Base-by-base conservation (phyloP, 2,329 filamentous ascomycete species). In the Aspergillus japonicus region DNA sequence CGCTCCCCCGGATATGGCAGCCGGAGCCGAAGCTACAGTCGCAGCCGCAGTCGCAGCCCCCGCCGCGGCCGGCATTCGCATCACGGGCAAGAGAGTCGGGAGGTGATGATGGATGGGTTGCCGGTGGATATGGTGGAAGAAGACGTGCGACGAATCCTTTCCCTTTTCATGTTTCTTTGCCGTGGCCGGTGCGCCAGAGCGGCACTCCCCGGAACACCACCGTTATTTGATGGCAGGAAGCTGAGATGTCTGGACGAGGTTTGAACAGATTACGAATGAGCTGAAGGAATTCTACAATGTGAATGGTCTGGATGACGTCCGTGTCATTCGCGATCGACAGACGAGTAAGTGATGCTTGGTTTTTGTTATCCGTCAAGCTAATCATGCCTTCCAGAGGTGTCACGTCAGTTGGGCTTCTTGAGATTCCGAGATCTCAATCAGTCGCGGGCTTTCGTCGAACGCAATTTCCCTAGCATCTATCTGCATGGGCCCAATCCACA, bases 321-420 rank as follows among this genome's bases (percentile, higher is more conserved):
- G 83, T 19, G 76, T 86, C 54, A 86, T 86, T 65, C 82, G 83
- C 60, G 83, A 86, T 65, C 80, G 83, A 58, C 81, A 83, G 61
- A 85, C 83, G 21, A 84, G 84, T 85, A 74, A 63, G 74, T 69
- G 31, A 35, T 16, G 19, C 35, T 24, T 12, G 12, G 16, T 31
- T 16, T 19, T 5, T 19, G 6, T 26, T 58, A 48, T 42, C 60
- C 54, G 56, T 19, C 11, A 19, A 56, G 57, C 57, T 67, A 56
- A 63, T 51, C 49, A 8, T 44, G 8, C 19, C 19, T 58, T 44
- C 58, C 58, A 86, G 84, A 82, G 64, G 70, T 80, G 61, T 85
- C 84, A 26, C 79, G 83, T 60, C 78, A 81, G 61, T 81, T 86
- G 68, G 84, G 82, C 4, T 86, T 86, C 71, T 78, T 84, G 47